Evolutionary conservation across 768 basidiomycete genomes (phyloP).

Genomic region (Leccinum imitatum): DNA sequence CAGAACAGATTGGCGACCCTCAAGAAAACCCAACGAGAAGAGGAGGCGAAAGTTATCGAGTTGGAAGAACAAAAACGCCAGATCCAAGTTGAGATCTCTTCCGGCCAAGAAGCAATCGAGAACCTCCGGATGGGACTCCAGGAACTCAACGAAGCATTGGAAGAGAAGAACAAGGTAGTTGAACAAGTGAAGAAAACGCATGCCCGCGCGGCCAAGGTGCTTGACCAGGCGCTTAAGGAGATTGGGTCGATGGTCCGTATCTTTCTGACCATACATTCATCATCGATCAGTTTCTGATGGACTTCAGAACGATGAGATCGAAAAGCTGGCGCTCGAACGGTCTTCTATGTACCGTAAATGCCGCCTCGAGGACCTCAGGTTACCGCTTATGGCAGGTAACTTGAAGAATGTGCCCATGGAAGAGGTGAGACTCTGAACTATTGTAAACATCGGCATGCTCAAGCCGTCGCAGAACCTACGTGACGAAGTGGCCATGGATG

Average conservation of each 20-base stretch:
- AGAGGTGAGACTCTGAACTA: conserved; percentile 56
- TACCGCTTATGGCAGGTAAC: conserved; percentile 75
- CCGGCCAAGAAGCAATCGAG: conserved; percentile 53
- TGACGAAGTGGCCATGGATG: conserved; percentile 87
- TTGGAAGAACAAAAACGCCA: conserved; percentile 54
- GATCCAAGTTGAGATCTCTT: conserved; percentile 58
- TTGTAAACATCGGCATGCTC: not conserved
- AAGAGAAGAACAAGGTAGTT: conserved; percentile 71
- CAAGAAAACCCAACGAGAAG: conserved; percentile 48
- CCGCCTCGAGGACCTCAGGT: conserved; percentile 84
- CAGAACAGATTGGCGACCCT: conserved; percentile 63
- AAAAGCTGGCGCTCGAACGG: conserved; percentile 81
- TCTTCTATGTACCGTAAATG: conserved; percentile 89
- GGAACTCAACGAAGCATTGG: conserved; percentile 58
- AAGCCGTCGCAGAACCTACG: conserved; percentile 60
- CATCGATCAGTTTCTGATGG: conserved; percentile 3
- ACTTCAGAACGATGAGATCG: conserved; percentile 82
- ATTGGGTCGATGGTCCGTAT: conserved; percentile 69
- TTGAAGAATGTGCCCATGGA: conserved; percentile 92
- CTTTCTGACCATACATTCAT: conserved; percentile 26
- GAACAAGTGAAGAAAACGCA: conserved; percentile 76
- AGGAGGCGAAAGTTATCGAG: conserved; percentile 52
- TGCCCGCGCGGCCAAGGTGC: conserved; percentile 64
- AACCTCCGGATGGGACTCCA: conserved; percentile 62
- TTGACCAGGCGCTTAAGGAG: conserved; percentile 90